These are phyloP conservation scores for Quercus alba DNA, from an alignment of 306 rosid species.

Conservation along the genomic window DNA sequence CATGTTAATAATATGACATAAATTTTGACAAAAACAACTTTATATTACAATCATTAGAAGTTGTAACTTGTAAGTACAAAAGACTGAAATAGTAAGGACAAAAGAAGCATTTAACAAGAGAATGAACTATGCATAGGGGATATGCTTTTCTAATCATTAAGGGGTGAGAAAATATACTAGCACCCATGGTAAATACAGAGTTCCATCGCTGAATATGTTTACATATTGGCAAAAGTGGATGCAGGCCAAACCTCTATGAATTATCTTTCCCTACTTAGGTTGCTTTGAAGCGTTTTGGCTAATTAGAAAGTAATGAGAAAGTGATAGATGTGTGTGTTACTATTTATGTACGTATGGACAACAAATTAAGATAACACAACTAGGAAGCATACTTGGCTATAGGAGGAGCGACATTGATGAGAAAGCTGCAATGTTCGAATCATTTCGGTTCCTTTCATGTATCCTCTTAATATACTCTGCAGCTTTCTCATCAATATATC, in stretches of 20 bases:
- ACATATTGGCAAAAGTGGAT: not conserved
- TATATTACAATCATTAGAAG: no score
- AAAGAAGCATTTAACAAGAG: not conserved
- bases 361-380: not conserved
- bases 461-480: constrained; percentile 9
- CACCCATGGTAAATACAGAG: not conserved
- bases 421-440: not conserved
- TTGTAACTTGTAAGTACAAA: not conserved
- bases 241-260: not conserved
- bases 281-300: not conserved
- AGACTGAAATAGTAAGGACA: not conserved
- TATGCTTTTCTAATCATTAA: not conserved
- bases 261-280: not conserved
- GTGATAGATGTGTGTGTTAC: not conserved
- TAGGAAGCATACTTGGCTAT: not conserved
- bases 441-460: constrained; percentile 5
- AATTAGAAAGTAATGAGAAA: not conserved
- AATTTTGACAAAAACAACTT: no score
- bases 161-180: not conserved
- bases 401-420: not conserved
- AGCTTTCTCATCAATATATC: constrained; percentile 19
- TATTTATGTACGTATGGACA: no score
- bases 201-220: not conserved
- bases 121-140: not conserved
- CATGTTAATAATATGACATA: no score